A percentile compares a stretch with the other conserved stretches of the same genome.
phyloP scores from a whole-genome alignment of 2,329 filamentous ascomycete genomes.

The Fusarium miscanthi region DNA sequence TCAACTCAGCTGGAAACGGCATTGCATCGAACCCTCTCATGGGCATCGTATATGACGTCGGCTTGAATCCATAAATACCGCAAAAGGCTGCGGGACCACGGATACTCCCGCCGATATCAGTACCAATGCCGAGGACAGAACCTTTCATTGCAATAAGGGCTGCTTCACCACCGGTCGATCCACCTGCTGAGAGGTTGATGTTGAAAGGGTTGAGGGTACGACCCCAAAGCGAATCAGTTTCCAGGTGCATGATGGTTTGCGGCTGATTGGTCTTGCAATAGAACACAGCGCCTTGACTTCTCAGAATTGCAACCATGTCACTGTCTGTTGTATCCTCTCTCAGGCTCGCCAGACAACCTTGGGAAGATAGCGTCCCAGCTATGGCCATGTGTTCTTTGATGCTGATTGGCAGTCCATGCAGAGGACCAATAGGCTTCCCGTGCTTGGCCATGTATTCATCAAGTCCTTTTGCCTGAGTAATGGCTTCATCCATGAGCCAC shows the following conservation, averaged over 20 bases:
- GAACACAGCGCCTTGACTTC: conserved; percentile 70
- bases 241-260: conserved; percentile 56
- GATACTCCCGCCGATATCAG: not conserved
- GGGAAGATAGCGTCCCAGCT: conserved; percentile 9
- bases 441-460: conserved; percentile 17
- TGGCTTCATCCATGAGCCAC: conserved; percentile 28
- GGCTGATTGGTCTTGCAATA: conserved; percentile 76
- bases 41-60: not conserved
- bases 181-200: conserved; percentile 66
- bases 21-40: conserved; percentile 23
- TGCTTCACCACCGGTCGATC: conserved; percentile 66
- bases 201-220: conserved; percentile 70
- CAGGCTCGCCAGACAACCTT: not conserved
- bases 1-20: conserved; percentile 49
- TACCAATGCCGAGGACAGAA: not conserved
- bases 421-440: conserved; percentile 17
- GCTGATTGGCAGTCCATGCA: conserved; percentile 31
- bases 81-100: not conserved
- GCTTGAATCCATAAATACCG: conserved; percentile 1
- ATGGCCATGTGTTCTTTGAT: conserved; percentile 31
- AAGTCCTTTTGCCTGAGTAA: conserved; percentile 8
- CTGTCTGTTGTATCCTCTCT: conserved; percentile 20
- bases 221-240: conserved; percentile 69
- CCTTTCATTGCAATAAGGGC: conserved; percentile 50
- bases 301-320: conserved; percentile 64